phyloP scores from a whole-genome alignment of 2,329 filamentous ascomycete genomes.

The Penicillium capsulatum region DNA sequence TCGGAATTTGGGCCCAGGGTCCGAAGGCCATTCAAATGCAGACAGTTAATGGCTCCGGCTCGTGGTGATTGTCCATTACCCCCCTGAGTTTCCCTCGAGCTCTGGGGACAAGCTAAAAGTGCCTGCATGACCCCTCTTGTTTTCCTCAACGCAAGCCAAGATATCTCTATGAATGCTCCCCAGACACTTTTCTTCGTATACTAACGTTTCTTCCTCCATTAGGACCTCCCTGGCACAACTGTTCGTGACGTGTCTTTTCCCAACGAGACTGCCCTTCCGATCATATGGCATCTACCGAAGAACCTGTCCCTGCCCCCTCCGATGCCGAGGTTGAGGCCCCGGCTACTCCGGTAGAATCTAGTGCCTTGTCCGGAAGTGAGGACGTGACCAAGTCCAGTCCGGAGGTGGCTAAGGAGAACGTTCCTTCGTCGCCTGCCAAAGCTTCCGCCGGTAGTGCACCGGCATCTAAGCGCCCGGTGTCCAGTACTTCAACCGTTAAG shows the following conservation, averaged over 20 bases:
- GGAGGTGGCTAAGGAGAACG: constrained; percentile 34
- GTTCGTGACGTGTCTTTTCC: background rate
- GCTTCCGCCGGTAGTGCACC: constrained; percentile 25
- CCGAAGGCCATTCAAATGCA: too few species aligned
- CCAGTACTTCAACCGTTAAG: constrained; percentile 34
- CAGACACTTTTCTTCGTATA: background rate
- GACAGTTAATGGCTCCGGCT: too few species aligned
- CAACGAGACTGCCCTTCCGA: too few species aligned
- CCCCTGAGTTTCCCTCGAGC: too few species aligned
- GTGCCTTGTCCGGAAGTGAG: constrained; percentile 32
- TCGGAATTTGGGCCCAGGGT: too few species aligned
- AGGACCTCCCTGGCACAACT: background rate
- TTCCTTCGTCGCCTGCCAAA: constrained; percentile 32
- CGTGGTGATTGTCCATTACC: too few species aligned
- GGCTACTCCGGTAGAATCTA: constrained; percentile 35
- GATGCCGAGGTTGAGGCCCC: constrained; percentile 31
- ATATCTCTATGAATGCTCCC: too few species aligned
- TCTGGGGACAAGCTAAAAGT: too few species aligned
- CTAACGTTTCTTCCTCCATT: background rate
- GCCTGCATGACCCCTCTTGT: background rate
- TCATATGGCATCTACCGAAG: constrained; percentile 35
- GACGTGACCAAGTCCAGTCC: constrained; percentile 34
- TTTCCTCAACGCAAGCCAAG: too few species aligned
- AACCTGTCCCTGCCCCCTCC: constrained; percentile 27
- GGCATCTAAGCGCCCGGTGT: constrained; percentile 33